These are phyloP conservation scores for Furcasterigmium furcatum DNA, from an alignment of 2,329 filamentous ascomycete species.

Conservation along the genomic window DNA sequence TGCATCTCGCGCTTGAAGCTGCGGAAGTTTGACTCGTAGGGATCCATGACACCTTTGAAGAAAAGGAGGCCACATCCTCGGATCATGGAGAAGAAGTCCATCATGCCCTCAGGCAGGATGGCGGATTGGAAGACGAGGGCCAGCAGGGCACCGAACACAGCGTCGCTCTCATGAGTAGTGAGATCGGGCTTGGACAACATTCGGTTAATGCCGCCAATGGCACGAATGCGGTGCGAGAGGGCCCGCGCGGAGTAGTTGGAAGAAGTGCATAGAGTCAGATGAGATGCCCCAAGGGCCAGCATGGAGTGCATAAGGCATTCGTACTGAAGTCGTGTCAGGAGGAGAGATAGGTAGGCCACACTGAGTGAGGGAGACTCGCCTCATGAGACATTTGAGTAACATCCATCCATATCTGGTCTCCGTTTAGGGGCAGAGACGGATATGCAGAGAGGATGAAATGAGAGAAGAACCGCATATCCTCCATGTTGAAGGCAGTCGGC, in stretches of 20 bases:
- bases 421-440: conserved; percentile 32
- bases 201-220: conserved; percentile 31
- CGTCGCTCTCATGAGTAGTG: conserved; percentile 27
- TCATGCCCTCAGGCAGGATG: conserved; percentile 34
- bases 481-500: conserved; percentile 26
- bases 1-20: conserved; percentile 21
- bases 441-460: conserved; percentile 46
- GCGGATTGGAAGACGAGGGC: conserved; percentile 32
- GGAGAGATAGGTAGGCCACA: background rate
- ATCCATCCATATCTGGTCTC: conserved; percentile 29
- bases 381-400: conserved; percentile 32
- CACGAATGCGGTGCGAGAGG: conserved; percentile 29
- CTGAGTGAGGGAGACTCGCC: background rate
- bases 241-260: conserved; percentile 20
- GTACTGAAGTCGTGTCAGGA: conserved; percentile 20
- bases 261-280: conserved; percentile 23
- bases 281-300: conserved; percentile 35
- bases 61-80: conserved; percentile 31
- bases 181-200: conserved; percentile 22
- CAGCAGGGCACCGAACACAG: conserved; percentile 31
- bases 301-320: conserved; percentile 38
- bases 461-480: conserved; percentile 49
- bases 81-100: conserved; percentile 33
- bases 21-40: conserved; percentile 19
- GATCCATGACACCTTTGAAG: conserved; percentile 10